phyloP scores from a whole-genome alignment of 257 asterid genomes.

The Echites panduratus region DNA sequence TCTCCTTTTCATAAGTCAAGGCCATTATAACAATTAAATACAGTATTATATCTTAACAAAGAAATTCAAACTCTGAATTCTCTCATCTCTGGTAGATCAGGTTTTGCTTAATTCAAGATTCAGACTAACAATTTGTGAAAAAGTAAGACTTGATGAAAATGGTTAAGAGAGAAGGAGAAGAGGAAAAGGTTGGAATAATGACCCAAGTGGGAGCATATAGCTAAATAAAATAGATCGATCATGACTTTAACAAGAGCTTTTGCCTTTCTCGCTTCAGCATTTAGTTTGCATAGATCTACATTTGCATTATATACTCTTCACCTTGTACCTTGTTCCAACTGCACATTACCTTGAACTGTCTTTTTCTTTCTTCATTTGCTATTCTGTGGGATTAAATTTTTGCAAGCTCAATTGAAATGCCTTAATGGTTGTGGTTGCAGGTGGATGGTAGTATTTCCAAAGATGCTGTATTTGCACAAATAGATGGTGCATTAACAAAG shows the following conservation, averaged over 20 bases:
- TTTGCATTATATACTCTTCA: background rate
- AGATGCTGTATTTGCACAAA: conserved; percentile 34
- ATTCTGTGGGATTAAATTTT: background rate
- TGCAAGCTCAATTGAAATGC: background rate
- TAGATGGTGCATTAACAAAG: conserved; percentile 26
- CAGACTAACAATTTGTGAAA: background rate
- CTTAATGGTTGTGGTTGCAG: conserved; percentile 19
- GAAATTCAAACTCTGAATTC: background rate
- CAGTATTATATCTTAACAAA: background rate
- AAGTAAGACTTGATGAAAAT: background rate
- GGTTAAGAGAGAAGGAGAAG: background rate
- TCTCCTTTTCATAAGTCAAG: no score
- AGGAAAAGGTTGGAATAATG: background rate
- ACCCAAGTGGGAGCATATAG: background rate
- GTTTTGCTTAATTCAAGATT: background rate
- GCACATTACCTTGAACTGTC: no score
- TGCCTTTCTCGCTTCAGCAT: background rate
- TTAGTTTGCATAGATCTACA: background rate
- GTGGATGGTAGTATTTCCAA: conserved; percentile 33
- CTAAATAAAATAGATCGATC: background rate
- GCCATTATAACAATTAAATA: no score
- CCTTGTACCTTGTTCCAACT: no score
- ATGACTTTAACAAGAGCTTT: background rate
- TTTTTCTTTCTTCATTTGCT: no score
- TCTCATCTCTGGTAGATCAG: background rate